phyloP scores from a whole-genome alignment of 2,329 filamentous ascomycete species.

The Diaporthe amygdali region DNA sequence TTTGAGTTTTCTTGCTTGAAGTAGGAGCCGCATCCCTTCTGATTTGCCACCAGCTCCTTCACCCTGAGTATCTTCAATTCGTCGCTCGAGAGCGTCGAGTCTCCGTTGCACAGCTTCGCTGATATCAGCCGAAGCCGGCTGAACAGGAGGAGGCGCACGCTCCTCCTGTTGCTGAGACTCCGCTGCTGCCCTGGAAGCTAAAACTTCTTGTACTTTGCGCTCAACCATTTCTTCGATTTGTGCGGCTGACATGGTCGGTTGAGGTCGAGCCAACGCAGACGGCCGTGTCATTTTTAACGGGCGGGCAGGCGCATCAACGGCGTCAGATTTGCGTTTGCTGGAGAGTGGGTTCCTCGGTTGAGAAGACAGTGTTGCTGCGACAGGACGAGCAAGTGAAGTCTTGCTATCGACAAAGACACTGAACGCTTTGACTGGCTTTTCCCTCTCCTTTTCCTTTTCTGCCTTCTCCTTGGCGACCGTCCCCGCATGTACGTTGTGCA shows the following conservation, averaged over 20 bases:
- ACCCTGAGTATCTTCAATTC: slow-evolving; percentile 72
- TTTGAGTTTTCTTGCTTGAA: slow-evolving; percentile 93
- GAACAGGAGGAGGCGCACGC: slow-evolving; percentile 32
- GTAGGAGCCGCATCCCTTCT: slow-evolving; percentile 81
- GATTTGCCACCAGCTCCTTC: slow-evolving; percentile 65
- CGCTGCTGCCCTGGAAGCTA: slow-evolving; percentile 75
- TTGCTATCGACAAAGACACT: slow-evolving; percentile 82
- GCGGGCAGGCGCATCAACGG: slow-evolving; percentile 44
- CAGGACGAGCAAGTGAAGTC: slow-evolving; percentile 48
- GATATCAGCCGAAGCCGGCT: slow-evolving; percentile 49
- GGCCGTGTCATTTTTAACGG: slow-evolving; percentile 55
- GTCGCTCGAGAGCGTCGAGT: slow-evolving; percentile 82
- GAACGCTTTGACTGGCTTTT: slow-evolving; percentile 83
- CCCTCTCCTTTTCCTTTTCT: slow-evolving; percentile 54
- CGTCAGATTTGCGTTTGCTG: slow-evolving; percentile 43
- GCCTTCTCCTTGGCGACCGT: slow-evolving; percentile 53
- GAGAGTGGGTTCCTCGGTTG: slow-evolving; percentile 14
- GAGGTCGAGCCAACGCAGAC: slow-evolving; percentile 31
- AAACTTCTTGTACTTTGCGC: slow-evolving; percentile 86
- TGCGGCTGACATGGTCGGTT: slow-evolving; percentile 63
- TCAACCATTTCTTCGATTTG: slow-evolving; percentile 92
- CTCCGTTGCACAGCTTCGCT: slow-evolving; percentile 81
- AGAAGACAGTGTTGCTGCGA: slow-evolving; percentile 28
- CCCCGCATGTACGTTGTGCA: slow-evolving; percentile 73
- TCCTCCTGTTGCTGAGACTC: slow-evolving; percentile 40